Base-by-base conservation (phyloP, 495 filamentous ascomycete genomes). In the Trichoderma erinaceum region DNA sequence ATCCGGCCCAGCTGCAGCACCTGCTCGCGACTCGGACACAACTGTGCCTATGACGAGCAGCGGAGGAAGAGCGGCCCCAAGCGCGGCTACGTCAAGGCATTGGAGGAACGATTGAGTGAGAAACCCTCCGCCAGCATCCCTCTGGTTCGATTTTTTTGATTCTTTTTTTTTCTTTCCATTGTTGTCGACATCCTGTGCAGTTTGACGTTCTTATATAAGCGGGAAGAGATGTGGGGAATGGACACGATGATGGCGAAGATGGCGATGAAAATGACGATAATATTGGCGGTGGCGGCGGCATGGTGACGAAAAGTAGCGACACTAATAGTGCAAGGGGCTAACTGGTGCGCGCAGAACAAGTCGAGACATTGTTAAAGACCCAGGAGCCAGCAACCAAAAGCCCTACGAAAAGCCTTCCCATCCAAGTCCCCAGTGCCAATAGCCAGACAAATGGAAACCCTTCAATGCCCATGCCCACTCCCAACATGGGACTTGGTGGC, bases 31-130 rank as follows among this genome's bases (percentile, higher is more conserved):
- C 79, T 99, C 66, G 88, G 91, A 46, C 95, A 99, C 79, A 88
- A 88, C 67, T 99, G 95, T 81, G 87, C 91, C 15, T 99, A 97
- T 74, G 95, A 98, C 79, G 95, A 99, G 79, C 89, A 93, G 65
- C 87, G 95, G 75, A 91, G 92, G 80, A 99, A 99, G 84, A 98
- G 95, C 77, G 95, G 95, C 11, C 95, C 95, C 4, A 99, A 98
- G 81, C 85, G 96, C 75, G 95, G 95, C 69, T 98, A 99, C 78
- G 96, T 99, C 68, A 99, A 98, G 82, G 92, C 93, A 66, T 76
- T 99, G 75, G 96, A 98, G 79, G 94, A 96, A 68, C 86, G 96
- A 73, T 79, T 99, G 73, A 92, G 94, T 97, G 83, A 75, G 87
- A n/a, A 11, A 4, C 1, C 35, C 43, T 25, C 41, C 21, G 8